Conservation (phyloP, 768 basidiomycete species). For the Suillus subluteus region DNA sequence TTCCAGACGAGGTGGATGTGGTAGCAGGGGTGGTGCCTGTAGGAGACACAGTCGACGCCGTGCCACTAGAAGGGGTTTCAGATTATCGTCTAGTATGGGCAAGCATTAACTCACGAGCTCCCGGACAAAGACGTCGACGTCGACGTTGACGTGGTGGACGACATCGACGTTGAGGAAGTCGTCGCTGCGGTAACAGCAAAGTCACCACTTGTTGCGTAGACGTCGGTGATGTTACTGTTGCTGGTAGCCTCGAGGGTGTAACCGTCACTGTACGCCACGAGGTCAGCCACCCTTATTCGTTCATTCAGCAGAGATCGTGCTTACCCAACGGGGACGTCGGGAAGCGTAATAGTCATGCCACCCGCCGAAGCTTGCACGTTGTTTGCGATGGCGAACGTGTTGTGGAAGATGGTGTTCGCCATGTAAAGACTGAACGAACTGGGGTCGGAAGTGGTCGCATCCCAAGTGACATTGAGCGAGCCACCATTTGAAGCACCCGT, state of each 20-base stretch:
- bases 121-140: constrained; percentile 18
- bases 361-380: constrained; percentile 46
- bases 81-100: neutral
- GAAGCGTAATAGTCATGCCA: constrained; percentile 43
- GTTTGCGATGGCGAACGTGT: constrained; percentile 57
- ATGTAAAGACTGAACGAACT: constrained; percentile 49
- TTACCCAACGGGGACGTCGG: constrained; percentile 52
- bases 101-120: constrained; percentile 18
- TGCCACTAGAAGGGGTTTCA: neutral
- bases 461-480: constrained; percentile 51
- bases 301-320: neutral
- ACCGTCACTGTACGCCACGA: constrained; percentile 35
- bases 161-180: neutral
- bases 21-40: constrained; percentile 20
- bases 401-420: constrained; percentile 52
- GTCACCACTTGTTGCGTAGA: constrained; percentile 41
- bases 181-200: constrained; percentile 46
- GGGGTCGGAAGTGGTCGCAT: constrained; percentile 44
- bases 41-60: neutral
- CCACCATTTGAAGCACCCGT: constrained; percentile 36
- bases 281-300: constrained; percentile 6
- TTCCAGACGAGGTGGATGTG: constrained; percentile 19
- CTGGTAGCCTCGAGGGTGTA: constrained; percentile 50
- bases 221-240: constrained; percentile 45
- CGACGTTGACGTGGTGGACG: constrained; percentile 19